Percentiles rank a stretch among this genome's conserved stretches.
phyloP scores from a whole-genome alignment of 371 early-diverging fungal genomes.

The Mucor circinelloides region DNA sequence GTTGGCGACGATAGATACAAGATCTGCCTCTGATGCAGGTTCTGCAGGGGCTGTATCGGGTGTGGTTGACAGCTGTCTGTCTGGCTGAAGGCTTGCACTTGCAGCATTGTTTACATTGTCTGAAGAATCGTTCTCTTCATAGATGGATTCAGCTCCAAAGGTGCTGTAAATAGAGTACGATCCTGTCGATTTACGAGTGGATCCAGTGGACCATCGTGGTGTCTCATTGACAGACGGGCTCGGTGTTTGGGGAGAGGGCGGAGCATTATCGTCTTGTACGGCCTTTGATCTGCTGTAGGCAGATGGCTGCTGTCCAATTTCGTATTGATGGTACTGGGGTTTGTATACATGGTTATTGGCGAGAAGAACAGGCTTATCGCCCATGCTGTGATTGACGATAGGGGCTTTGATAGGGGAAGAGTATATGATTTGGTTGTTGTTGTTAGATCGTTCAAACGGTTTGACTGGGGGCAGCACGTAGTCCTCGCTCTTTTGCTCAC shows the following conservation, averaged over 20 bases:
- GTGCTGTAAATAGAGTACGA: conserved; percentile 45
- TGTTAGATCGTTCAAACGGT: not conserved
- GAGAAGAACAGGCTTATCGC: not conserved
- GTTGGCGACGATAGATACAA: conserved; percentile 4
- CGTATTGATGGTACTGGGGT: conserved; percentile 1
- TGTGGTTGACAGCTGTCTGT: not conserved
- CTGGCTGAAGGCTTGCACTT: not conserved
- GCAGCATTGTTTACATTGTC: not conserved
- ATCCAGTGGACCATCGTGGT: conserved; percentile 33
- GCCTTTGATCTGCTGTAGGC: not conserved
- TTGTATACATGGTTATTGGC: conserved; percentile 1
- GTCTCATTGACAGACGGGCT: not conserved
- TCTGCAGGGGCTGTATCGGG: not conserved
- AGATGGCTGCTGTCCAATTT: conserved; percentile 2
- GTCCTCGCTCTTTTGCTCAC: not conserved
- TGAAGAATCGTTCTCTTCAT: not conserved
- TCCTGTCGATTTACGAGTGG: conserved; percentile 38
- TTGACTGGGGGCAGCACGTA: not conserved
- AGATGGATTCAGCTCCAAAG: conserved; percentile 23
- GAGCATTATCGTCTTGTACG: not conserved
- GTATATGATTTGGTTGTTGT: not conserved
- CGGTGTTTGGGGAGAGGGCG: not conserved
- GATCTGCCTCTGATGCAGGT: not conserved
- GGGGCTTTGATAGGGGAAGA: not conserved
- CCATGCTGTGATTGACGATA: not conserved